phyloP scores from a whole-genome alignment of 352 stramenopile genomes.

The Globisporangium irregulare region DNA sequence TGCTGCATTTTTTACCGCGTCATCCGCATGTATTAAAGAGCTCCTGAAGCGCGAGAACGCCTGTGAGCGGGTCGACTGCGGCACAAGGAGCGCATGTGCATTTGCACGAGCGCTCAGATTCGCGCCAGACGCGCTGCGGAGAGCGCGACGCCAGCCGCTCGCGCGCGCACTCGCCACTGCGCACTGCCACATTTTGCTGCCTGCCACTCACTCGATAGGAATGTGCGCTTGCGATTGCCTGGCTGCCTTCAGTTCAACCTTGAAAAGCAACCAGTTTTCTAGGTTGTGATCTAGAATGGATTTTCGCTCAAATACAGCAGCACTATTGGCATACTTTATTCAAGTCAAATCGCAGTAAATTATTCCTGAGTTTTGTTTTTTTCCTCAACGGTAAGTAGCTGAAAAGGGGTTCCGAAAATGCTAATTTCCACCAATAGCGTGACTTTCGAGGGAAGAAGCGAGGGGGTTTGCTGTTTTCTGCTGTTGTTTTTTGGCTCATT shows the following conservation, averaged over 20 bases:
- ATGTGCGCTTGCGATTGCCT: neutral
- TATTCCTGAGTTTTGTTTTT: neutral
- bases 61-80: neutral
- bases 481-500: neutral
- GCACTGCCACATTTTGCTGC: slow-evolving; percentile 12
- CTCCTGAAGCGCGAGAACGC: slow-evolving; percentile 3
- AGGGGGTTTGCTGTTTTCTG: neutral
- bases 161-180: slow-evolving; percentile 9
- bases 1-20: neutral
- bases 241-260: neutral
- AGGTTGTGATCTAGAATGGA: too few species aligned
- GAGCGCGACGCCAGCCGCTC: slow-evolving; percentile 7
- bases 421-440: slow-evolving; percentile 29
- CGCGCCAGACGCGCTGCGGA: neutral
- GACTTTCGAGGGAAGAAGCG: neutral
- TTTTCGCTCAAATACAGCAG: too few species aligned
- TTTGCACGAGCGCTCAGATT: neutral
- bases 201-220: neutral
- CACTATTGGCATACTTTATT: too few species aligned
- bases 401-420: neutral
- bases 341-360: too few species aligned
- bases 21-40: neutral
- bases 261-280: too few species aligned
- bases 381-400: neutral
- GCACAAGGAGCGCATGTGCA: neutral